Evolutionary conservation across 169 alveolate species (phyloP).

Genomic region (Plasmodium fragile): DNA sequence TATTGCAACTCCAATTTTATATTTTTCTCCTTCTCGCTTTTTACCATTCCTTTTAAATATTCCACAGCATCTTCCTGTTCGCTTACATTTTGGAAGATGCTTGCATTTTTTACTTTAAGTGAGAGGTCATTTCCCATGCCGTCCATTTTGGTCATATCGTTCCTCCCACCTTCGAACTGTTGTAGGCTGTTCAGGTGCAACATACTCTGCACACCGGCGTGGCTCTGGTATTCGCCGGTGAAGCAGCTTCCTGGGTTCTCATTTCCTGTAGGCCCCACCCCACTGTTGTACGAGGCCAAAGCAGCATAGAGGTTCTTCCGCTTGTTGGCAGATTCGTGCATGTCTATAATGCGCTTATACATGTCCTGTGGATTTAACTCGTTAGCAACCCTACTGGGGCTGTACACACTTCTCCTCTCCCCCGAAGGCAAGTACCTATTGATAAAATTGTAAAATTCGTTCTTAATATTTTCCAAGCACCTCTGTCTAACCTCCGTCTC

Average conservation of each 20-base stretch:
- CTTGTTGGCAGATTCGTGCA: not conserved
- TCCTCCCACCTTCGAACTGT: conserved; percentile 1
- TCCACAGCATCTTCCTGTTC: conserved; percentile 29
- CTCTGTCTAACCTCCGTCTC: conserved; percentile 55
- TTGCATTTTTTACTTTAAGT: conserved; percentile 26
- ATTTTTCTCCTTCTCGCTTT: conserved; percentile 61
- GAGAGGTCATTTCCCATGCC: not conserved
- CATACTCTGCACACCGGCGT: not conserved
- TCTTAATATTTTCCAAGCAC: conserved; percentile 64
- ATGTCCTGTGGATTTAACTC: not conserved
- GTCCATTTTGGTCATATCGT: conserved; percentile 22
- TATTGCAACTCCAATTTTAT: conserved; percentile 42
- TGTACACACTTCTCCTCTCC: conserved; percentile 12
- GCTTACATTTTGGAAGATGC: not conserved
- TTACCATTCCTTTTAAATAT: conserved; percentile 34
- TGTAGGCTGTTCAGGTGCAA: not conserved
- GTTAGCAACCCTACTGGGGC: not conserved
- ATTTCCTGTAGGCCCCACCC: not conserved
- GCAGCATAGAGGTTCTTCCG: conserved; percentile 5
- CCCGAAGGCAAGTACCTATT: conserved; percentile 25
- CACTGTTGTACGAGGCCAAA: not conserved
- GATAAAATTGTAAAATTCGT: conserved; percentile 57
- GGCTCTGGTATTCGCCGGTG: not conserved
- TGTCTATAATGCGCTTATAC: not conserved
- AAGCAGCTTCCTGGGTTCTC: not conserved